Percentiles rank a stretch among this genome's conserved stretches.
These are phyloP conservation scores for Anisodus tanguticus DNA, from an alignment of 257 asterid genomes.

Conservation along the genomic window DNA sequence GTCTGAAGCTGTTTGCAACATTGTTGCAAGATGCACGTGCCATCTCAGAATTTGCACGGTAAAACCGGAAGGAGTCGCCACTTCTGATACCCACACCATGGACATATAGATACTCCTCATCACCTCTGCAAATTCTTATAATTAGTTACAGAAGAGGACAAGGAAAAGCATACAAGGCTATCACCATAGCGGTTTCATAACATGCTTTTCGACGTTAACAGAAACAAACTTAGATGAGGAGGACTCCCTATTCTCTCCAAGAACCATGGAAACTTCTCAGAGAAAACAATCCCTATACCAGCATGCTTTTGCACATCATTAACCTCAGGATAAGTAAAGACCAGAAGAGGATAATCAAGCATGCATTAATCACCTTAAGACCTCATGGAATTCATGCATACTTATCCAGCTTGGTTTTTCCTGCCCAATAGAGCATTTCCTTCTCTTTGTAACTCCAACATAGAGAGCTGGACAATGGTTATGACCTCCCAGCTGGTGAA, in stretches of 20 bases:
- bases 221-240: slow-evolving; percentile 1
- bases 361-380: slow-evolving; percentile 57
- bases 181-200: slow-evolving; percentile 21
- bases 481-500: slow-evolving; percentile 73
- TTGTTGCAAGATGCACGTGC: slow-evolving; percentile 54
- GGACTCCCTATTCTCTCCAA: slow-evolving; percentile 11
- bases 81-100: slow-evolving; percentile 63
- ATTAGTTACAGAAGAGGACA: background rate
- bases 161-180: background rate
- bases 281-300: background rate
- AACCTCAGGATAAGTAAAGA: background rate
- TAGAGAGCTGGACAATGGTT: slow-evolving; percentile 52
- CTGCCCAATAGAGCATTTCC: slow-evolving; percentile 71
- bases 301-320: background rate
- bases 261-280: background rate
- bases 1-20: slow-evolving; percentile 51
- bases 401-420: slow-evolving; percentile 65
- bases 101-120: slow-evolving; percentile 77
- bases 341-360: background rate
- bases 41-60: slow-evolving; percentile 55
- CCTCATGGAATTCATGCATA: slow-evolving; percentile 80
- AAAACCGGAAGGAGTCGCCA: slow-evolving; percentile 77
- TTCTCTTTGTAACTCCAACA: slow-evolving; percentile 74
- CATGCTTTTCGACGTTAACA: background rate
- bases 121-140: slow-evolving; percentile 59